Base-by-base conservation (phyloP, 2,329 filamentous ascomycete genomes). In the Phaeophleospora eucalypticola region DNA sequence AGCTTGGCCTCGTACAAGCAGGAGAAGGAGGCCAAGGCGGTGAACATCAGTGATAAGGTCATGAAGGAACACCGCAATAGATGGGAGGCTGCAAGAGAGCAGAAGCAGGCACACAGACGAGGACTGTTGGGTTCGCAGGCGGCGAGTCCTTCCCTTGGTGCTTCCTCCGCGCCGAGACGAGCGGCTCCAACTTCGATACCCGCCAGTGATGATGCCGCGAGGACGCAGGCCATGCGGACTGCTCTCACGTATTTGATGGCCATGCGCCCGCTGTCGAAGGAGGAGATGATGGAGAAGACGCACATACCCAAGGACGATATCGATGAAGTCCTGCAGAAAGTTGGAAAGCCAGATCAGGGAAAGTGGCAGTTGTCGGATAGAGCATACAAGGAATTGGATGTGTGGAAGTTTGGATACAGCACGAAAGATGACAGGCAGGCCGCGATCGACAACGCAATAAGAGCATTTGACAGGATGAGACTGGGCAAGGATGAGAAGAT, bases 371-470 rank as follows among this genome's bases (percentile, higher is more conserved):
- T 84, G 51, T 74, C 68, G 27, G 80, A 83, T 63, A 79, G 78
- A 58, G 66, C 70, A 14, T 84, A 77, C 61, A 79, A 78, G 57
- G 80, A 83, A 43, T 67, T 84, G 51, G 79, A 83, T 58, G 73
- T 81, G 8, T 83, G 75, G 72, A 76, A 72, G 6, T 84, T 84
- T 58, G 72, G 71, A 10, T 84, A 83, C 62, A 72, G 71, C 20
- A 72, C 67, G 32, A 60, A 74, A 38, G 73, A 78, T 38, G 77
- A 83, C 46, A 73, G 81, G 15, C 71, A 82, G 51, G 68, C 74
- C 43, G 81, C 80, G 20, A 79, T 84, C 57, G 76, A 82, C 52
- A 78, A 78, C 64, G 80, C 81, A 44, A 76, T 83, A 58, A 76
- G 75, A 43, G 79, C 81, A 36, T 84, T 80, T 62, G 81, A 84